phyloP scores from a whole-genome alignment of 2,329 filamentous ascomycete genomes.

The Grosmannia clavigera region DNA sequence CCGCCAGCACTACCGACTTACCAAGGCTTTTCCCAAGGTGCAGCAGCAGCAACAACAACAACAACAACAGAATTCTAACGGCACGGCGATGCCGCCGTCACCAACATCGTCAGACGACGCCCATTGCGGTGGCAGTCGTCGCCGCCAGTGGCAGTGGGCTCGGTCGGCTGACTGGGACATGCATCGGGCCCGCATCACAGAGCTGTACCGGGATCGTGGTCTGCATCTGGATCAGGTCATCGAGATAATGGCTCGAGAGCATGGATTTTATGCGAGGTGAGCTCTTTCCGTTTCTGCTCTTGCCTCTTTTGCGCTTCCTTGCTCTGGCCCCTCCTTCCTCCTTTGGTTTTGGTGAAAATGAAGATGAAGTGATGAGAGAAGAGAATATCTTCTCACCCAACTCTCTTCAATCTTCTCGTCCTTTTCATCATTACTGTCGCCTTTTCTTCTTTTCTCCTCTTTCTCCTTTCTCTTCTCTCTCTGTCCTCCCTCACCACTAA shows the following conservation, averaged over 20 bases:
- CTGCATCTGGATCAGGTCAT: conserved; percentile 18
- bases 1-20: too few species aligned
- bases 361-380: too few species aligned
- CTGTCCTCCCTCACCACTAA: not conserved
- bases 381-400: too few species aligned
- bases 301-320: not conserved
- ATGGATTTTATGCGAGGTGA: conserved; percentile 16
- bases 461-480: not conserved
- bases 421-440: too few species aligned
- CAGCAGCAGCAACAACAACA: too few species aligned
- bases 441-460: not conserved
- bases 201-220: conserved; percentile 16
- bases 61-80: too few species aligned
- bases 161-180: conserved; percentile 16
- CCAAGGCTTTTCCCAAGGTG: too few species aligned
- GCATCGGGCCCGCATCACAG: conserved; percentile 16
- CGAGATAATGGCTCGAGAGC: conserved; percentile 15
- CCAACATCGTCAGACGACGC: conserved; percentile 3
- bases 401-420: too few species aligned
- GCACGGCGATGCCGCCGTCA: not conserved
- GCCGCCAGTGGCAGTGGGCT: conserved; percentile 8
- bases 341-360: too few species aligned
- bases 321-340: not conserved
- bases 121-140: not conserved
- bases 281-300: not conserved